These are phyloP conservation scores for Davidsoniella neocaledoniae DNA, from an alignment of 2,329 filamentous ascomycete species.

Conservation along the genomic window DNA sequence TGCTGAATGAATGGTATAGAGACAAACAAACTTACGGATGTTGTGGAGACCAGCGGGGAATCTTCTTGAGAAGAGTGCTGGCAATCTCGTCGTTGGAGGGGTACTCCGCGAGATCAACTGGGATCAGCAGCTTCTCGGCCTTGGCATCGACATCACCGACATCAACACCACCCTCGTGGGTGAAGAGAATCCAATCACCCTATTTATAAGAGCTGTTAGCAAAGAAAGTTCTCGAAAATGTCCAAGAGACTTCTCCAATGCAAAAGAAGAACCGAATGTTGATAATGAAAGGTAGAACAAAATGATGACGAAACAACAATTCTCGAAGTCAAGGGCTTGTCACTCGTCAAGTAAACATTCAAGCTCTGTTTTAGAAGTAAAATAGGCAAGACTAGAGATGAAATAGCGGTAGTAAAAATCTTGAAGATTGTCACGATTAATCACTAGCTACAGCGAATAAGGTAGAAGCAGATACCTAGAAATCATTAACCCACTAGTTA, in stretches of 20 bases:
- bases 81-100: conserved; percentile 94
- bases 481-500: too few species aligned
- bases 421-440: too few species aligned
- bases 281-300: background rate
- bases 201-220: conserved; percentile 27
- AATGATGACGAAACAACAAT: background rate
- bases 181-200: conserved; percentile 99
- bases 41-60: conserved; percentile 94
- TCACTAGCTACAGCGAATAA: too few species aligned
- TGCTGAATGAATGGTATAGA: background rate
- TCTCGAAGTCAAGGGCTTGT: too few species aligned
- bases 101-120: conserved; percentile 86
- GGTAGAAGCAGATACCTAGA: too few species aligned
- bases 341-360: too few species aligned
- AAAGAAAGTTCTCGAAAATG: background rate
- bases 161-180: conserved; percentile 98
- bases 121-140: conserved; percentile 95
- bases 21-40: conserved; percentile 32
- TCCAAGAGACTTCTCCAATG: background rate
- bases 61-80: conserved; percentile 68
- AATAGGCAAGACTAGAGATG: too few species aligned
- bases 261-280: too few species aligned
- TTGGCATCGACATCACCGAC: conserved; percentile 98
- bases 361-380: too few species aligned
- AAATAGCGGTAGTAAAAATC: too few species aligned